phyloP scores from a whole-genome alignment of 495 filamentous ascomycete species.

The Podospora anserina region DNA sequence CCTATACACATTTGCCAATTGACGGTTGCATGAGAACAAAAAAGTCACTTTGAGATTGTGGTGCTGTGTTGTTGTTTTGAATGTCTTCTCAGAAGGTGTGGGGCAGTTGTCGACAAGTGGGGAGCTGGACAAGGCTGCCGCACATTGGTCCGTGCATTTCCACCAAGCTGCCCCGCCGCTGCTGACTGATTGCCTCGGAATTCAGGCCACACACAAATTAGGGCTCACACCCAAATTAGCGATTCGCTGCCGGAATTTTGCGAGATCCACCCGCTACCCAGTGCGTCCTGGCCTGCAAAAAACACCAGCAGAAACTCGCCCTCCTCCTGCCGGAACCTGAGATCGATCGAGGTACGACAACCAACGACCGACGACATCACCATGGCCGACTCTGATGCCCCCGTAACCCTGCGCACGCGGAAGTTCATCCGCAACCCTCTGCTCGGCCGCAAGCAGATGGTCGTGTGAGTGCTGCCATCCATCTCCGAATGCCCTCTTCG shows the following conservation, averaged over 20 bases:
- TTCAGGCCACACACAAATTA: constrained; percentile 25
- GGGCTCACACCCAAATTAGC: constrained; percentile 33
- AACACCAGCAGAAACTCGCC: constrained; percentile 31
- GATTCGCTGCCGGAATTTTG: constrained; percentile 30
- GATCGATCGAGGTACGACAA: constrained; percentile 30
- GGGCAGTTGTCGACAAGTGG: neutral
- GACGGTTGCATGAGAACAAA: constrained; percentile 6
- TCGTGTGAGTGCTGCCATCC: constrained; percentile 74
- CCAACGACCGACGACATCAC: constrained; percentile 30
- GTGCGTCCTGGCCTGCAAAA: constrained; percentile 27
- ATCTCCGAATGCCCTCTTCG: neutral
- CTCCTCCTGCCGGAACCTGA: constrained; percentile 17
- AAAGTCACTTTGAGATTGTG: neutral
- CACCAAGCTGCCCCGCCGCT: neutral
- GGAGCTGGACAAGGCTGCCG: too few species aligned
- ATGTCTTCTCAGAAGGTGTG: neutral
- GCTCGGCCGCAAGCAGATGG: constrained; percentile 98
- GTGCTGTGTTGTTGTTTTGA: neutral
- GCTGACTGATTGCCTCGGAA: constrained; percentile 13
- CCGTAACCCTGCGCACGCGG: constrained; percentile 97
- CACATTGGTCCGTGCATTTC: neutral
- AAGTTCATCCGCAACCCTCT: constrained; percentile 99
- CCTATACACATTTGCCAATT: constrained; percentile 45
- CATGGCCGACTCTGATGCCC: constrained; percentile 83
- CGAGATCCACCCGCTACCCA: constrained; percentile 28